Evolutionary conservation across 306 rosid species (phyloP), one percentile per base, ranked within the genome.

Genomic region (Pyrus betulifolia): DNA sequence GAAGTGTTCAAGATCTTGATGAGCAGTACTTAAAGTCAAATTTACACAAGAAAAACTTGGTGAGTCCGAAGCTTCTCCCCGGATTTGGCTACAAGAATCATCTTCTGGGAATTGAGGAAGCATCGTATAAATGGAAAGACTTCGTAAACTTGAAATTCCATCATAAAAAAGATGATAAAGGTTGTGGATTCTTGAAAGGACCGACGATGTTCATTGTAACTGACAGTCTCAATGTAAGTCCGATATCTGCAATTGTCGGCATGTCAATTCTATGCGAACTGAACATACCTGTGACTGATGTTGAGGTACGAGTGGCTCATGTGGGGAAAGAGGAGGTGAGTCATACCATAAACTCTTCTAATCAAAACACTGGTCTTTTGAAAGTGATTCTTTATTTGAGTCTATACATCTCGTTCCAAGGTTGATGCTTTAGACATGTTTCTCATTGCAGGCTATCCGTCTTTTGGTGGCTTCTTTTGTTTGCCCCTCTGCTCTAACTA

Each of bases 271-370:
- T 69, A n/a, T 59, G 38, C 5, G 75, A 77, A 2, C 4, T 77
- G 40, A 69, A 77, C 38, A 52, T 77, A 3, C 70, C 75, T 12
- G n/a, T 69, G 19, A 60, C 25, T 21, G 81, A 70, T 52, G 70
- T 78, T 46, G 65, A 12, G 18, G 55, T 12, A 51, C 55, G 15
- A 18, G 19, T 12, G 15, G 55, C 27, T 1, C 28, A 58, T 7
- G 62, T 22, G 62, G 62, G 15, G 22, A 58, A 25, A 35, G 40
- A 35, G 40, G 62, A 58, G 62, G 62, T 58, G 62, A 10, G 62
- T 58, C 11, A 21, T 8, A 21, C 13, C 9, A 5, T 14, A 35
- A 35, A 6, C 40, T 35, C 40, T 35, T 35, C 40, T 35, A 35
- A 35, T 35, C 40, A 35, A 35, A 35, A 7, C 40, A 35, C 40